Evolutionary conservation across 352 stramenopile species (phyloP), one percentile per base, ranked within the genome.

Genomic region (Phytophthora pinifolia): DNA sequence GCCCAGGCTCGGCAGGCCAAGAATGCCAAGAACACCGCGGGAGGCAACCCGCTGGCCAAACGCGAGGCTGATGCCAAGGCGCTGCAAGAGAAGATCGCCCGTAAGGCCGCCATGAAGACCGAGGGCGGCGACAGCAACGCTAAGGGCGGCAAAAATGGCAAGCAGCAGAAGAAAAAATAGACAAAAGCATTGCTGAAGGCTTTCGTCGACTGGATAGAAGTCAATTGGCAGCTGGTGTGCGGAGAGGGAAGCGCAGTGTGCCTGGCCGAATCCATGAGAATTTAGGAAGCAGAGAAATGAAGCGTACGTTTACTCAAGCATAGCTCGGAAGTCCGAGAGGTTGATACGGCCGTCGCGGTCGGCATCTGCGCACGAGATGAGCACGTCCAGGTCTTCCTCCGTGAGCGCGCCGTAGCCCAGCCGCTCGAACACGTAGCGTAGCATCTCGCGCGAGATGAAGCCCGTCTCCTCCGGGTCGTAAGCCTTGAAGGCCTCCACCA

Each of bases 391-490:
- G 57, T 96, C 88, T 22, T 97, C 87, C 17, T 96, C 80, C 1
- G 67, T 85, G 10, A 97, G 70, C 20, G 87, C 66, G 13, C 81
- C 83, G 56, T 88, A 94, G 27, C 86, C 83, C 34, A 95, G 59
- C 1, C 69, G 61, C 54, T 94, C 76, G 52, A 97, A 96, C 14
- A 96, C 82, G 27, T 79, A 81, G 39, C 70, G 74, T 25, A 97
- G 65, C 69, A 96, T 91, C n/a, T 94, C 70, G 15, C 65, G 70
- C 9, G 76, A 83, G 55, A 87, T 83, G 59, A 81, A 94, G 14
- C 89, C 89, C 17, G 83, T 96, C 46, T 88, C 83, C 6, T 96
- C 79, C 3, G 87, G 87, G 59, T 97, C 88, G 64, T 94, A 97
- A 12, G 79, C 84, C 47, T 90, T 86, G 67, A 97, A 97, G 5